phyloP scores from a whole-genome alignment of 176 grass and related monocot species.

The Lolium perenne region DNA sequence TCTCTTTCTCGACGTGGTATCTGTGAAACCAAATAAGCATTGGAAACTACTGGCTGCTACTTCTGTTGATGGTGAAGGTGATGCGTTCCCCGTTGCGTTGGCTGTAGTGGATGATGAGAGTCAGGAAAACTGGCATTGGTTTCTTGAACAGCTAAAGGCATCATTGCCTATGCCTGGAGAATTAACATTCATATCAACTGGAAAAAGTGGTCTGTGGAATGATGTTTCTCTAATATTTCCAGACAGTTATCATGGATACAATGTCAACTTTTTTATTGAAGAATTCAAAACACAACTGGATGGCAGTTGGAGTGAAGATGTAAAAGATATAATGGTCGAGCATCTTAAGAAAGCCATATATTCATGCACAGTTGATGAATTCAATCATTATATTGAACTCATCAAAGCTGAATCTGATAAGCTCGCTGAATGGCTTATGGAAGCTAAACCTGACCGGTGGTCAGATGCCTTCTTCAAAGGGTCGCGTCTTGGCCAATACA shows the following conservation, averaged over 20 bases:
- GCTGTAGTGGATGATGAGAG: constrained; percentile 64
- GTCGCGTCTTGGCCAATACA: constrained; percentile 62
- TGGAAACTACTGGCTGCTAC: constrained; percentile 70
- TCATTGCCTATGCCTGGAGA: constrained; percentile 43
- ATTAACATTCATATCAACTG: constrained; percentile 76
- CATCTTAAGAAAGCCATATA: constrained; percentile 60
- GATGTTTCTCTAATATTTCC: constrained; percentile 61
- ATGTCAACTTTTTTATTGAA: constrained; percentile 66
- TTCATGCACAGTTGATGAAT: constrained; percentile 65
- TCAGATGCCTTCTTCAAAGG: constrained; percentile 86
- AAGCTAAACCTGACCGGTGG: constrained; percentile 71
- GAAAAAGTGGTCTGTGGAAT: constrained; percentile 58
- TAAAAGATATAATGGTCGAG: constrained; percentile 67
- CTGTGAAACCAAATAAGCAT: constrained; percentile 67
- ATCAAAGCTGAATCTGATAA: constrained; percentile 70
- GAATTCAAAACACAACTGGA: constrained; percentile 72
- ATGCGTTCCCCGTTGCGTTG: constrained; percentile 67
- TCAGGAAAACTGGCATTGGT: constrained; percentile 76
- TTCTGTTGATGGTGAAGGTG: constrained; percentile 70
- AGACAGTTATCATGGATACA: constrained; percentile 62
- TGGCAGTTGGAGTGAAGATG: constrained; percentile 62
- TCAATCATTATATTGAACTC: constrained; percentile 67
- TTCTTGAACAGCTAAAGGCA: constrained; percentile 72
- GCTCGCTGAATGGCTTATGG: constrained; percentile 73
- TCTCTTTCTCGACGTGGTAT: constrained; percentile 68